Base-by-base conservation (phyloP, 2,329 filamentous ascomycete species). In the Colletotrichum orchidophilum region DNA sequence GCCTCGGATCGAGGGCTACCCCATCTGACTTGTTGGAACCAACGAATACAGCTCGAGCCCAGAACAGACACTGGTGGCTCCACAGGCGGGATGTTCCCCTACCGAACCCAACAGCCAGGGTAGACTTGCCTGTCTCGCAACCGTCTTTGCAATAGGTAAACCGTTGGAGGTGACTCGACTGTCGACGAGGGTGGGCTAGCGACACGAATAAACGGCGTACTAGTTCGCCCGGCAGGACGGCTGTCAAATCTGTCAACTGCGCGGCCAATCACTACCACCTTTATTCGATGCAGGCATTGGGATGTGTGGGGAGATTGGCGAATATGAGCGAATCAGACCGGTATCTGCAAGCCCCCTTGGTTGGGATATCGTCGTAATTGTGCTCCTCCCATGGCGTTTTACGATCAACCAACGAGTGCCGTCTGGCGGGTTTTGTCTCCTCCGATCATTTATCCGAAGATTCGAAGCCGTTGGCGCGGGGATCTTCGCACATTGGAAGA, bases 221-320 rank as follows among this genome's bases (percentile, higher is more conserved):
- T 33, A 24, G 26, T 11, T 50, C 58, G 26, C 18, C 35, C 12
- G 18, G 55, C 55, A 42, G 2, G 35, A 33, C 27, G 58, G 46
- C 46, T 53, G 59, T 62, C 59, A 27, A 27, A 62, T 62, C n/a
- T 62, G 59, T 62, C 59, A 52, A 52, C 42, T 29, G 15, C 26
- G 35, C 35, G 46, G 35, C 57, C 35, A 15, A 35, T 39, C 26
- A 29, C n/a, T 18, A 46, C 35, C 27, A n/a, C n/a, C 26, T 21
- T 33, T 33, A 33, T 33, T 29, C n/a, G 13, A 49, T n/a, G 13
- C 39, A 33, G 54, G 54, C 46, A 46, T 50, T 35, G 18, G 24
- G 24, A 5, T 9, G 31, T 18, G 9, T 11, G 9, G 8, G 21
- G 27, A 50, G 29, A 61, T 50, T 15, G 3, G 50, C 50, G 18